Evolutionary conservation across 2,329 filamentous ascomycete genomes (phyloP), one percentile per base, ranked within the genome.

Genomic region (Aquanectria penicillioides): DNA sequence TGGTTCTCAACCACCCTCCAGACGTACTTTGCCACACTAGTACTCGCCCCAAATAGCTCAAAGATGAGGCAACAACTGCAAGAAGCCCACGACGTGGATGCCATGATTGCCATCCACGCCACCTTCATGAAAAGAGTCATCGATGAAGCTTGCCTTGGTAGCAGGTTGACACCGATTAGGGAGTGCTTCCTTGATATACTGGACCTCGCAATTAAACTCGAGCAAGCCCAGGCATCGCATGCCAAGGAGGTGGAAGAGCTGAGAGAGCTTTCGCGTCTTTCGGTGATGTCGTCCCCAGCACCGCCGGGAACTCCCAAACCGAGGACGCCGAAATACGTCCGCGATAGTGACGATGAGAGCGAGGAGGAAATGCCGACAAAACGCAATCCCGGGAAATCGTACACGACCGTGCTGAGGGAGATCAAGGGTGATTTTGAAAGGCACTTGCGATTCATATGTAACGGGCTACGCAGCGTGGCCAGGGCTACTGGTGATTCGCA

Each of bases 1-100:
- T 94, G 92, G 90, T 94, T 97, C 75, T 85, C 86, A 63, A 89
- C 89, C 62, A 86, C 84, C 0, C 69, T 97, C 2, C 89, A 92
- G 68, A 88, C 88, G 8, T 95, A 97, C 70, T 78, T 97, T 5
- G 89, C 88, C 4, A 89, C 87, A 13, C 83, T 93, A 2, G 90
- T 94, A 1, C 81, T 97, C 1, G 83, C 83, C 0, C 85, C 87
- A 0, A 81, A 87, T 18, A 85, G 83, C 2, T 69, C 75, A 2
- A 78, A 80, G 25, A 84, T 97, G 78, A 77, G 78, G 6, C 72
- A 74, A 3, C 78, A 82, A 0, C 81, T 97, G 48, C 74, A 77
- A 12, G 76, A 78, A 6, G 87, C 92, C 0, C 81, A 83, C 22
- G 92, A 94, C 65, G 86, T 97, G 9, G 93, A 97, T 71, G 84